These are phyloP conservation scores for Ophiognomonia clavigignenti-juglandacearum DNA, from an alignment of 2,329 filamentous ascomycete species.

Conservation along the genomic window DNA sequence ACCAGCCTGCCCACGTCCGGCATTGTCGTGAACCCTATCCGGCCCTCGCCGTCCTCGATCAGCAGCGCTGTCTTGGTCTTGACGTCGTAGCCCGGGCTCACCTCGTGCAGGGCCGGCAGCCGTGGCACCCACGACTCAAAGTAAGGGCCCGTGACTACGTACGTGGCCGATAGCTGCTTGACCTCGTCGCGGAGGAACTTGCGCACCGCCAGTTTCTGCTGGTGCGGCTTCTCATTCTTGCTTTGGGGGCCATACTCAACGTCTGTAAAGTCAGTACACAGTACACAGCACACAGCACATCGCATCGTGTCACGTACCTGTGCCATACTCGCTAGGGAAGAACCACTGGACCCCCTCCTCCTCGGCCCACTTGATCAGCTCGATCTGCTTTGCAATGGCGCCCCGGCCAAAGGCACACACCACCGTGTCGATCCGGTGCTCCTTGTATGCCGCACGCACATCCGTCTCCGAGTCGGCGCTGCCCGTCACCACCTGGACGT, in stretches of 20 bases:
- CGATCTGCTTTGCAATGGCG: conserved; percentile 56
- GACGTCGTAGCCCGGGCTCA: conserved; percentile 55
- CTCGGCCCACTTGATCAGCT: conserved; percentile 57
- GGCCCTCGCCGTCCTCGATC: conserved; percentile 56
- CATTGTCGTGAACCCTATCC: conserved; percentile 66
- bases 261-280: conserved; percentile 28
- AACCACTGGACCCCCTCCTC: conserved; percentile 53
- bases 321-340: conserved; percentile 64
- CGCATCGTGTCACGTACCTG: conserved; percentile 19
- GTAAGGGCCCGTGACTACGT: conserved; percentile 66
- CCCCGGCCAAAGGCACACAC: conserved; percentile 60
- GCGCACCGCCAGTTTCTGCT: conserved; percentile 65
- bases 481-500: conserved; percentile 51
- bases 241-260: conserved; percentile 57
- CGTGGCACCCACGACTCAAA: conserved; percentile 55
- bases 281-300: not conserved
- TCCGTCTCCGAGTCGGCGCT: conserved; percentile 47
- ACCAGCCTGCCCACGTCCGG: conserved; percentile 65
- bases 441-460: conserved; percentile 50
- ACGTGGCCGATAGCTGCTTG: conserved; percentile 55
- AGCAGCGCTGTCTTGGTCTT: conserved; percentile 53
- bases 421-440: conserved; percentile 56
- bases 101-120: conserved; percentile 29
- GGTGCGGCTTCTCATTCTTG: conserved; percentile 59
- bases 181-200: conserved; percentile 50